phyloP scores from a whole-genome alignment of 2,329 filamentous ascomycete species.

The Aureobasidium sp. region DNA sequence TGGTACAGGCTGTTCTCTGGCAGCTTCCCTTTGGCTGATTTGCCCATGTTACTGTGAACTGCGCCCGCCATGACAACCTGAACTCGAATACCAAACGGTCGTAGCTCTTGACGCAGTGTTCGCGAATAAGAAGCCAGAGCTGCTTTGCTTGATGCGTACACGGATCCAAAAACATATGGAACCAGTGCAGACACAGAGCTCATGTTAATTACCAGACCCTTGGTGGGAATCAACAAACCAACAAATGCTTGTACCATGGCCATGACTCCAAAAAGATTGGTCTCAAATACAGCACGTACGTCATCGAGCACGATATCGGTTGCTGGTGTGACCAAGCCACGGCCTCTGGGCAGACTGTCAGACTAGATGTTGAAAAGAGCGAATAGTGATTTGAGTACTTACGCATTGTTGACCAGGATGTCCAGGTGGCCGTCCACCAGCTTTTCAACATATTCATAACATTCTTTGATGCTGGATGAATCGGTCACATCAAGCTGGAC shows the following conservation, averaged over 20 bases:
- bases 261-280: slow-evolving; percentile 54
- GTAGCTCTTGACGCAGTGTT: slow-evolving; percentile 51
- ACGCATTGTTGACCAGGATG: slow-evolving; percentile 53
- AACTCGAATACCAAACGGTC: slow-evolving; percentile 43
- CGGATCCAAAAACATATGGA: slow-evolving; percentile 36
- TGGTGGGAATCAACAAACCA: slow-evolving; percentile 44
- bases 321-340: slow-evolving; percentile 41
- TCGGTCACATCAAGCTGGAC: slow-evolving; percentile 48
- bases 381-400: too few species aligned
- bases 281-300: slow-evolving; percentile 42
- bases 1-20: too few species aligned
- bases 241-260: slow-evolving; percentile 50
- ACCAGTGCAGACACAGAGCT: slow-evolving; percentile 39
- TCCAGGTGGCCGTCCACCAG: slow-evolving; percentile 47
- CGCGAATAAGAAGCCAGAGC: slow-evolving; percentile 53
- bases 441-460: slow-evolving; percentile 40
- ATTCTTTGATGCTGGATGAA: slow-evolving; percentile 40
- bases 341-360: too few species aligned
- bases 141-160: slow-evolving; percentile 54
- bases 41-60: too few species aligned
- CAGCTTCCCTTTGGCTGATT: too few species aligned
- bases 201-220: slow-evolving; percentile 32
- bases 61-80: slow-evolving; percentile 47
- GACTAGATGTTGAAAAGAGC: too few species aligned
- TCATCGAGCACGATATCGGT: slow-evolving; percentile 47